Evolutionary conservation across 805 yeast species (phyloP).

Genomic region (Metahyphopichia silvanorum): DNA sequence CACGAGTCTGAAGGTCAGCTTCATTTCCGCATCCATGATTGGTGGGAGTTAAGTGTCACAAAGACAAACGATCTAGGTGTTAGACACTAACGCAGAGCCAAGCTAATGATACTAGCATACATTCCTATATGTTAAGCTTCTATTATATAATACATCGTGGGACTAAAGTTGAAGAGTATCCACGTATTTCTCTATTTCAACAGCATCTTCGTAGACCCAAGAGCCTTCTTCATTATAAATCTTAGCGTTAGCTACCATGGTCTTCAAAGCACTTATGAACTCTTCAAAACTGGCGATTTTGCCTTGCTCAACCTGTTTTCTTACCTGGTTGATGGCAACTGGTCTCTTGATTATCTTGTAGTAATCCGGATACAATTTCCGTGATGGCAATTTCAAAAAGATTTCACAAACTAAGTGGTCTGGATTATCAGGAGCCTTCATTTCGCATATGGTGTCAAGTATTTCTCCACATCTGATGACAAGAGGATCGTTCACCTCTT

Average conservation of each 20-base stretch:
- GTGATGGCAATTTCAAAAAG: slow-evolving; percentile 70
- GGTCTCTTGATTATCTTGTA: slow-evolving; percentile 62
- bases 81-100: not conserved
- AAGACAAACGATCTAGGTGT: too few species aligned
- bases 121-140: too few species aligned
- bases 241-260: slow-evolving; percentile 69
- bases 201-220: slow-evolving; percentile 59
- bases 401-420: slow-evolving; percentile 34
- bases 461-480: slow-evolving; percentile 28
- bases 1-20: too few species aligned
- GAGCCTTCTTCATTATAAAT: slow-evolving; percentile 72
- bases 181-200: slow-evolving; percentile 37
- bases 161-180: slow-evolving; percentile 6
- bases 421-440: slow-evolving; percentile 40
- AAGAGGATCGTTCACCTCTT: slow-evolving; percentile 14
- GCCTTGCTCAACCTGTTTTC: slow-evolving; percentile 44
- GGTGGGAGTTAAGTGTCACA: too few species aligned
- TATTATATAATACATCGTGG: not conserved
- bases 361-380: slow-evolving; percentile 80
- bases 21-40: too few species aligned
- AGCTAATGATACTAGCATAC: too few species aligned
- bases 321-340: slow-evolving; percentile 54
- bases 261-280: slow-evolving; percentile 58
- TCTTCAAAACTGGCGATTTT: slow-evolving; percentile 38
- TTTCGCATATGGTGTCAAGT: slow-evolving; percentile 39